These are phyloP conservation scores for Whalleya microplaca DNA, from an alignment of 2,329 filamentous ascomycete genomes.

Conservation along the genomic window DNA sequence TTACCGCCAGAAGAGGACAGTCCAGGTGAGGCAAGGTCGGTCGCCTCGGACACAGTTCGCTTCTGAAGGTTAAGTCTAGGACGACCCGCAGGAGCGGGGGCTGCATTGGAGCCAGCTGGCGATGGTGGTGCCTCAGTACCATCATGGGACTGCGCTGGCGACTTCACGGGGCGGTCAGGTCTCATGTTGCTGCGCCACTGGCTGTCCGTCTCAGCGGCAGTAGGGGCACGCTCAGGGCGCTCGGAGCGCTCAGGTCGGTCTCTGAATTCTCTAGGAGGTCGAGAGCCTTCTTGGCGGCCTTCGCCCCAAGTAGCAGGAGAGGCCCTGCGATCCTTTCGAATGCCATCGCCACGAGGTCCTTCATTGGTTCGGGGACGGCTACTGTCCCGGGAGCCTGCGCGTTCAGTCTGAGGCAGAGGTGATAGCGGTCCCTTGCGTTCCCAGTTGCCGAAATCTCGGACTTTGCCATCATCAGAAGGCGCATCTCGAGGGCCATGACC, in stretches of 20 bases:
- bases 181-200: constrained; percentile 93
- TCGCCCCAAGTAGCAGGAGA: constrained; percentile 81
- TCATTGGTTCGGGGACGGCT: constrained; percentile 60
- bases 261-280: constrained; percentile 77
- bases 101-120: constrained; percentile 56
- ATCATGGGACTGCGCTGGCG: constrained; percentile 70
- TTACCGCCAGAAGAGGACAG: constrained; percentile 56
- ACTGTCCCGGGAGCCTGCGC: constrained; percentile 56
- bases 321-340: constrained; percentile 64
- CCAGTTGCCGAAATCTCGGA: constrained; percentile 86
- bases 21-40: constrained; percentile 55
- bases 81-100: constrained; percentile 63
- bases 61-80: constrained; percentile 89
- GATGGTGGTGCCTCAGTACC: constrained; percentile 77
- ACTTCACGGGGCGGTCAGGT: constrained; percentile 70
- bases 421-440: constrained; percentile 92
- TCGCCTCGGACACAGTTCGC: constrained; percentile 81
- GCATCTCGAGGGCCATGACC: constrained; percentile 66
- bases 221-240: constrained; percentile 66
- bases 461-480: constrained; percentile 73
- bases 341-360: constrained; percentile 60
- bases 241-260: constrained; percentile 75
- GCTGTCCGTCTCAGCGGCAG: constrained; percentile 88
- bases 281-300: constrained; percentile 73
- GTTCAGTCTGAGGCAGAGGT: constrained; percentile 62